Conservation (phyloP, 768 basidiomycete genomes). For the Leccinum rimulosum region DNA sequence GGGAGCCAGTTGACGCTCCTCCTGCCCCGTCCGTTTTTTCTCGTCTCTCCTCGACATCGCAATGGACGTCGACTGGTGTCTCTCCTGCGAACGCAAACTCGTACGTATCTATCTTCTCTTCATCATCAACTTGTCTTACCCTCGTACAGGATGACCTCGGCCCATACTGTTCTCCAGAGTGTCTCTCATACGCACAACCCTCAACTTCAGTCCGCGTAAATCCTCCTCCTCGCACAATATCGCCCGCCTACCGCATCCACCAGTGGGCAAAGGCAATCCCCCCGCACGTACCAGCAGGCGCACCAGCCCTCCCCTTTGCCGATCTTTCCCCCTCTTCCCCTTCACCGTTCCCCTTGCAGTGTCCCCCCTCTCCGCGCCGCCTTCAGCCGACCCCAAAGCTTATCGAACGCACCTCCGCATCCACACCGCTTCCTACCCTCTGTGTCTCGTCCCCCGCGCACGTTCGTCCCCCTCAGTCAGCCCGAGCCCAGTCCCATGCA, state of each 20-base stretch:
- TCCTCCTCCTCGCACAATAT: background rate
- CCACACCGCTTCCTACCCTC: conserved; percentile 44
- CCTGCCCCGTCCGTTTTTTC: conserved; percentile 21
- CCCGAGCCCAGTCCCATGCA: conserved; percentile 34
- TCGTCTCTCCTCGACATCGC: conserved; percentile 10
- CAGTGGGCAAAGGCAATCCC: conserved; percentile 33
- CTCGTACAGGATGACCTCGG: conserved; percentile 20
- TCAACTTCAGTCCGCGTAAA: conserved; percentile 23
- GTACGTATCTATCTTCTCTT: conserved; percentile 37
- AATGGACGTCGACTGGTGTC: conserved; percentile 73
- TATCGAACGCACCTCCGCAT: conserved; percentile 32
- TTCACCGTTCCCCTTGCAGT: conserved; percentile 6
- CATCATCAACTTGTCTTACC: no score
- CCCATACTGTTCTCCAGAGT: conserved; percentile 57
- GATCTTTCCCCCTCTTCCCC: conserved; percentile 12
- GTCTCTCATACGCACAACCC: conserved; percentile 37
- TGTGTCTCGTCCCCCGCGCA: conserved; percentile 44
- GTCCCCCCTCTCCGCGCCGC: conserved; percentile 23
- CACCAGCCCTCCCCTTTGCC: conserved; percentile 27
- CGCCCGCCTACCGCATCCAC: conserved; percentile 20
- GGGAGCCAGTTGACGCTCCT: conserved; percentile 3
- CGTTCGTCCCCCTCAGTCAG: conserved; percentile 27
- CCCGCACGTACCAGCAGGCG: conserved; percentile 31
- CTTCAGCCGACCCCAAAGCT: conserved; percentile 33
- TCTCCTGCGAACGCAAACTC: conserved; percentile 58